Conservation (phyloP, 1,139 yeast species). For the Candida frijolesensis region DNA sequence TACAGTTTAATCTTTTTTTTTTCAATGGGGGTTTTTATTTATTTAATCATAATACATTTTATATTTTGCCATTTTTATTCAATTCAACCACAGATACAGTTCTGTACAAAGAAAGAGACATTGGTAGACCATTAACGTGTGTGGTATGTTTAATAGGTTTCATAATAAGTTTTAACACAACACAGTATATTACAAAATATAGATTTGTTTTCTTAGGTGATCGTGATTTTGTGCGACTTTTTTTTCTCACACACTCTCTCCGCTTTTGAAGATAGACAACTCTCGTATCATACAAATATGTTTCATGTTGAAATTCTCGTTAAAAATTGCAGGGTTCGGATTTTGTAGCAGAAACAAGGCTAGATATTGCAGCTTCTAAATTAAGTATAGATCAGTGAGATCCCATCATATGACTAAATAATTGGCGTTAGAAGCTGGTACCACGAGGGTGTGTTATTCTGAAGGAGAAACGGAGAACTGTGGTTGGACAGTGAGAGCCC, state of each 20-base stretch:
- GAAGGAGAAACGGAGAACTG: no score
- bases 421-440: no score
- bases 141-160: neutral
- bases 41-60: neutral
- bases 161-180: no score
- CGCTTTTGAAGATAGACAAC: no score
- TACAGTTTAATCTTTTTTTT: neutral
- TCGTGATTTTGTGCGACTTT: no score
- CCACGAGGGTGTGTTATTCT: no score
- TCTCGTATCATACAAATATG: neutral
- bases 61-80: neutral
- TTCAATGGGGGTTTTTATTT: neutral
- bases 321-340: neutral
- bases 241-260: no score
- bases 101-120: neutral
- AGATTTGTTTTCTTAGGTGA: neutral
- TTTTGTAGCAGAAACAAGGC: neutral
- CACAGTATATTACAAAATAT: neutral
- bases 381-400: neutral
- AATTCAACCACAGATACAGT: neutral
- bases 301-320: neutral
- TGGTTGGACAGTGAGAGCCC: no score
- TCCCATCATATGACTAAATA: no score
- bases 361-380: neutral
- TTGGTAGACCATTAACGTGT: neutral